Base-by-base conservation (phyloP, 2,329 filamentous ascomycete genomes). In the Nannizzia gypsea region DNA sequence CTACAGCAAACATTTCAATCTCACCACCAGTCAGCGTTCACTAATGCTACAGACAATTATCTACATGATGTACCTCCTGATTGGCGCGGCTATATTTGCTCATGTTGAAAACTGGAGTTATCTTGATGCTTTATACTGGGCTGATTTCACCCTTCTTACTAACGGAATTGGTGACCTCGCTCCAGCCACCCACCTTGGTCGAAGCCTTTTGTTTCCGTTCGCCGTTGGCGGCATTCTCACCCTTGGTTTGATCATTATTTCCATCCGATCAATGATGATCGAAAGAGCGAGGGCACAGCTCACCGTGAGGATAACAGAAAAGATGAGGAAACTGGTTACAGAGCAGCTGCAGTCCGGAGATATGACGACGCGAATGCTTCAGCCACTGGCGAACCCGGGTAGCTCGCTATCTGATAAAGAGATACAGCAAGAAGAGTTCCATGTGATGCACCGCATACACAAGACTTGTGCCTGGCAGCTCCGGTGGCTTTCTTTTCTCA, bases 11-110 rank as follows among this genome's bases (percentile, higher is more conserved):
- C 77, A 81, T 24, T 84, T 83, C 67, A 74, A 77, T 11, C 73
- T 84, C 3, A 83, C 80, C 0, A 73, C 74, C 22, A 78, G 78
- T 38, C 82, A 84, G 66, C 72, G 82, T 17, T 83, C 82, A 9
- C 63, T 77, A 52, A 77, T 77, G 74, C 62, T 77, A 22, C 74
- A 77, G 55, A 77, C 73, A 6, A 76, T 76, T 50, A 66, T 69
- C 5, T 74, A 73, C 57, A 65, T 73, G 60, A 65, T 74, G 9
- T 77, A 76, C 60, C 67, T 75, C 24, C 66, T 75, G 9, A 66
- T 70, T 5, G 74, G 74, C 46, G 67, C 74, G 3, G 68, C 72
- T 0, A 69, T 74, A 1, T 77, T 71, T 59, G 67, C 72, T 3
- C 65, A 68, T 13, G 61, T 73, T n/a, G 72, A 74, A 63, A 64